phyloP scores from a whole-genome alignment of 805 yeast genomes.

The Naumovozyma castellii region DNA sequence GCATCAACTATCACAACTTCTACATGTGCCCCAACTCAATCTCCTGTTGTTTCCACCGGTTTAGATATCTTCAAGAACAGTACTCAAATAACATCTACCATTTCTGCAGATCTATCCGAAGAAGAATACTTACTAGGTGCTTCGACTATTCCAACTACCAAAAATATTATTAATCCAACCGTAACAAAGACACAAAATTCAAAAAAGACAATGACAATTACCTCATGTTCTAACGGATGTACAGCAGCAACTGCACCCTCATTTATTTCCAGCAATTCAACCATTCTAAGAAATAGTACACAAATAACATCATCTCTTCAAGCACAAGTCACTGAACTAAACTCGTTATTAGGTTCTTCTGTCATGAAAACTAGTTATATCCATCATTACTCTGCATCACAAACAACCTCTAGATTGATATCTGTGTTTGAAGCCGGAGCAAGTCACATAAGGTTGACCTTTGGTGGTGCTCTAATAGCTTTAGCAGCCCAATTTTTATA shows the following conservation, averaged over 20 bases:
- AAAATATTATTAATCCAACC: no score
- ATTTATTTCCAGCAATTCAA: not conserved
- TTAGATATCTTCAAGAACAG: not conserved
- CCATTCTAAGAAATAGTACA: not conserved
- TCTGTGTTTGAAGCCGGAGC: not conserved
- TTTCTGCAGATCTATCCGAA: not conserved
- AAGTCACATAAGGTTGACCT: not conserved
- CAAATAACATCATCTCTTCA: not conserved
- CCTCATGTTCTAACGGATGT: not conserved
- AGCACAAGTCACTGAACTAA: not conserved
- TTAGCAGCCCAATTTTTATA: not conserved
- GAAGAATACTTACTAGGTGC: not conserved
- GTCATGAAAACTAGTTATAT: not conserved
- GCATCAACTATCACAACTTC: not conserved
- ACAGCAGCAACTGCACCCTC: not conserved
- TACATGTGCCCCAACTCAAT: no score
- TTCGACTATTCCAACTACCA: not conserved
- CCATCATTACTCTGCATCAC: not conserved
- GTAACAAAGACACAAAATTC: no score
- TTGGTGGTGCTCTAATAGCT: not conserved
- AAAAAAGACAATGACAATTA: not conserved
- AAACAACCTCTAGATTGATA: not conserved
- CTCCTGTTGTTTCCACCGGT: no score
- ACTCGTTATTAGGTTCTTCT: not conserved
- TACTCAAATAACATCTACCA: not conserved